Conservation (phyloP, 129 eudicot species). For the Helianthus annuus region HanXRQr2.0-SUNRISE NC_035434.2:171085345-171085844, state of each 20-base stretch:
- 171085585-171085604: not conserved
- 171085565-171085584: not conserved
- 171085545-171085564: conserved; percentile 16
- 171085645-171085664: not conserved
- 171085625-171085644: not conserved
- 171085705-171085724: not conserved
- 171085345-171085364: not conserved
- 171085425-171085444: conserved; percentile 5
- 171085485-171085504: not conserved
- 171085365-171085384: not conserved
- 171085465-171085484: not conserved
- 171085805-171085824: not conserved
- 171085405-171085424: conserved; percentile 9
- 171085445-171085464: not conserved
- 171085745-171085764: conserved; percentile 17
- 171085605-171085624: not conserved
- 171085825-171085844: not conserved
- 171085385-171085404: not conserved
- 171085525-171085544: conserved; percentile 23
- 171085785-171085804: not conserved
- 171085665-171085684: not conserved
- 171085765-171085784: not conserved
- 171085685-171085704: conserved; percentile 4
- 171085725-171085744: not conserved
- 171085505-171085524: conserved; percentile 18